Evolutionary conservation across 805 yeast genomes (phyloP), one percentile per base, ranked within the genome.

Genomic region (Isabelozyma pseudorhagii): DNA sequence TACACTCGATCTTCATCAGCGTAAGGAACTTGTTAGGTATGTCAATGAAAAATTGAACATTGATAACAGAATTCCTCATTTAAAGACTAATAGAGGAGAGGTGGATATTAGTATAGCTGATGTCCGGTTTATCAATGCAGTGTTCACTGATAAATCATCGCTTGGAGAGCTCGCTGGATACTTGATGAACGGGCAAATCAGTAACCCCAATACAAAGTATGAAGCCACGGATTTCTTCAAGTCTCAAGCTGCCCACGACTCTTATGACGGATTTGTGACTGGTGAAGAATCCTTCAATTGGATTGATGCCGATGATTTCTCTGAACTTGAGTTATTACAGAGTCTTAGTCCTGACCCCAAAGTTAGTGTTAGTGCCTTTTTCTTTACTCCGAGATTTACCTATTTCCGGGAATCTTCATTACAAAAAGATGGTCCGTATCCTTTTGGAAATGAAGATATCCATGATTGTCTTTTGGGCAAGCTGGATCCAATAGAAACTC

Each of bases 241-340:
- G 40, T 29, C 34, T 10, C 34, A 29, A 29, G 34, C 10, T 8
- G 10, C 10, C 10, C 41, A 14, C 47, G 46, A 11, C 14, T 10
- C 40, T 7, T 38, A 10, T 38, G 58, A 60, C 39, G 57, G 53
- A 45, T 54, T 58, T 44, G 64, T 61, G n/a, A 56, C 56, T 5
- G 60, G 55, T 38, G 71, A 67, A 14, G 59, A 57, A 13, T 72
- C 71, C 49, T 57, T 56, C 38, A 61, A 71, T 8, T 91, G 97
- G 97, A 72, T 81, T 44, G 96, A 90, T 59, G 67, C 73, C 18
- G 86, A 87, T 50, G 97, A 91, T 62, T 91, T 80, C 56, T 70
- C 80, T 9, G 97, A 91, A 56, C 60, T 90, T 41, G 88, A 86
- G 51, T 69, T 75, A 45, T 62, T 74, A 9, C 75, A 79, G 5